Conservation (phyloP, 805 yeast genomes). For the Yamadazyma kitorensis region DNA sequence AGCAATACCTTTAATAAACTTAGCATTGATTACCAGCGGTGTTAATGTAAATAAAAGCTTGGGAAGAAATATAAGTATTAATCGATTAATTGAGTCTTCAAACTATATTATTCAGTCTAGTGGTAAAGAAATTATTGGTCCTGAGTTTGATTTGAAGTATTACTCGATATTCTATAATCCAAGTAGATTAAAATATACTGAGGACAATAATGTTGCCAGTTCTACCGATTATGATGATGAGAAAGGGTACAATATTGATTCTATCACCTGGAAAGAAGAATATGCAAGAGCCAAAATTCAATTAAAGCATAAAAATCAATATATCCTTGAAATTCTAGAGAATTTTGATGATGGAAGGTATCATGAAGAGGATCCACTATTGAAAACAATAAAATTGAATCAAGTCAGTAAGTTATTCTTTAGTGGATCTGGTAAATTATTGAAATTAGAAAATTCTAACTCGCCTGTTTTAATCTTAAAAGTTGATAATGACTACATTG, state of each 20-base stretch:
- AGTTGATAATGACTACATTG: slow-evolving; percentile 42
- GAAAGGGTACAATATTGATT: slow-evolving; percentile 27
- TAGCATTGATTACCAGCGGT: slow-evolving; percentile 68
- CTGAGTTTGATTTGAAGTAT: slow-evolving; percentile 52
- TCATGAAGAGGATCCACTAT: slow-evolving; percentile 54
- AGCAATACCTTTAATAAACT: slow-evolving; percentile 62
- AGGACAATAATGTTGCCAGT: slow-evolving; percentile 11
- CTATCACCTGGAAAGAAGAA: slow-evolving; percentile 72
- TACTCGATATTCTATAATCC: slow-evolving; percentile 65
- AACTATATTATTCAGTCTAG: slow-evolving; percentile 1
- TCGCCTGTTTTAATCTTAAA: slow-evolving; percentile 70
- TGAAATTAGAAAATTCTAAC: slow-evolving; percentile 58
- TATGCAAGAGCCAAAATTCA: slow-evolving; percentile 53
- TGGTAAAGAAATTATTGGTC: slow-evolving; percentile 50
- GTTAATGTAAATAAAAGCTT: slow-evolving; percentile 52
- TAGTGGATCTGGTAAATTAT: slow-evolving; percentile 64
- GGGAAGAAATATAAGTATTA: slow-evolving; percentile 54
- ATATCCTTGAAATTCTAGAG: slow-evolving; percentile 50
- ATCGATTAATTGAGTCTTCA: slow-evolving; percentile 51
- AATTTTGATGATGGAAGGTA: slow-evolving; percentile 68
- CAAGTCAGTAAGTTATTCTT: slow-evolving; percentile 55
- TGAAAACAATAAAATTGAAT: slow-evolving; percentile 33
- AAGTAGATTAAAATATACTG: slow-evolving; percentile 35
- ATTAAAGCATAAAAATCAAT: slow-evolving; percentile 27
- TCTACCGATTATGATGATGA: slow-evolving; percentile 12